Evolutionary conservation across 805 yeast species (phyloP), one percentile per base, ranked within the genome.

Genomic region (Candida insectorum): DNA sequence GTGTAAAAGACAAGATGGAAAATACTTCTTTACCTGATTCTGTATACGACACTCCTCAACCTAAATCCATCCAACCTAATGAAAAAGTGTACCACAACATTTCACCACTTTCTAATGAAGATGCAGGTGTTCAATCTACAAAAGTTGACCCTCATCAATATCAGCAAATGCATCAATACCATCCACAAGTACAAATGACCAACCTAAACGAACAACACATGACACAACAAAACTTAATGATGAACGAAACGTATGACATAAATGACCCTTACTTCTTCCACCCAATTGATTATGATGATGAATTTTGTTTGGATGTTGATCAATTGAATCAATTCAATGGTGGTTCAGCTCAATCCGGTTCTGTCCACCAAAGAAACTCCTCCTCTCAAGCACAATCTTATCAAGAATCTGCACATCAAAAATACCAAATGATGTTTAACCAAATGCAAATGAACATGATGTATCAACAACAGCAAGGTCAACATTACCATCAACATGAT

Each of bases 251-350:
- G 26, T 26, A 31, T 18, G 39, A 30, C n/a, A 26, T 16, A 24
- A 30, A 29, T 16, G 35, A 31, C 37, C 30, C 31, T 18, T 30
- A 24, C 32, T 33, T 26, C 24, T 34, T 23, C 20, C 20, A 33
- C 11, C 18, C 25, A 22, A 20, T 39, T 11, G 69, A 65, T 40
- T 65, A 62, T 41, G 71, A 65, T 39, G 71, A 65, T 37, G 70
- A 64, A 22, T 65, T 45, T 40, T 65, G 73, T 45, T 57, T 65
- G 34, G 71, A 65, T 41, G 48, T 59, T 10, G 71, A 65, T 35
- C 72, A 66, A 45, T 55, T 65, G 53, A 54, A 56, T 26, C 32
- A 30, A 26, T 29, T 33, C 18, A 26, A 26, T 14, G 32, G 39
- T 20, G 14, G 17, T 7, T 33, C 30, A 17, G 30, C 21, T 26